Conservation (phyloP, 2,329 filamentous ascomycete species). For the Stenocarpella maydis region DNA sequence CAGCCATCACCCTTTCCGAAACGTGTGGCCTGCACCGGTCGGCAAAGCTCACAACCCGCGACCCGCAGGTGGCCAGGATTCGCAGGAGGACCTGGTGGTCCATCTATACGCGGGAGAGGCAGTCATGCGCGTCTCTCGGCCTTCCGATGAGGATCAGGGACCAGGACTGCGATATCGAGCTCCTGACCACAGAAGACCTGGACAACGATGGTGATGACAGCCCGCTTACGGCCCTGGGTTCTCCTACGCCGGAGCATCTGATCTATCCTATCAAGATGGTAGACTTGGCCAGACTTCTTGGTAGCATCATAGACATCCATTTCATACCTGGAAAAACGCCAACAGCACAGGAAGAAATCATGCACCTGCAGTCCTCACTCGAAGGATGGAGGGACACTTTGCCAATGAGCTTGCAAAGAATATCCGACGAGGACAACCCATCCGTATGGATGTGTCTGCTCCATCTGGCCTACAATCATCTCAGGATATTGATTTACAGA, state of each 20-base stretch:
- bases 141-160: conserved; percentile 49
- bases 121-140: conserved; percentile 48
- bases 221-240: conserved; percentile 41
- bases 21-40: conserved; percentile 32
- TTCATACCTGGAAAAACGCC: conserved; percentile 46
- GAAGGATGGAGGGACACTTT: conserved; percentile 48
- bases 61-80: conserved; percentile 39
- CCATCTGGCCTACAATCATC: conserved; percentile 49
- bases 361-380: conserved; percentile 42
- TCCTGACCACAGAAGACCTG: conserved; percentile 43
- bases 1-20: conserved; percentile 32
- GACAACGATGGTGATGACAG: conserved; percentile 42
- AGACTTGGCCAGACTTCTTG: conserved; percentile 46
- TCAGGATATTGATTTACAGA: conserved; percentile 48
- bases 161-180: conserved; percentile 50
- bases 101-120: conserved; percentile 47
- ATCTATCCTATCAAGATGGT: conserved; percentile 50
- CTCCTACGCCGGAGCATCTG: conserved; percentile 45
- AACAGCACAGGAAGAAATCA: conserved; percentile 42
- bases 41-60: conserved; percentile 35
- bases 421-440: conserved; percentile 44
- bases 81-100: background rate
- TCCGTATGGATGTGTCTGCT: conserved; percentile 48
- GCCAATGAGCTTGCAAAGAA: conserved; percentile 43
- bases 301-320: conserved; percentile 46